These are phyloP conservation scores for Mycena metata DNA, from an alignment of 768 basidiomycete species.

Conservation along the genomic window DNA sequence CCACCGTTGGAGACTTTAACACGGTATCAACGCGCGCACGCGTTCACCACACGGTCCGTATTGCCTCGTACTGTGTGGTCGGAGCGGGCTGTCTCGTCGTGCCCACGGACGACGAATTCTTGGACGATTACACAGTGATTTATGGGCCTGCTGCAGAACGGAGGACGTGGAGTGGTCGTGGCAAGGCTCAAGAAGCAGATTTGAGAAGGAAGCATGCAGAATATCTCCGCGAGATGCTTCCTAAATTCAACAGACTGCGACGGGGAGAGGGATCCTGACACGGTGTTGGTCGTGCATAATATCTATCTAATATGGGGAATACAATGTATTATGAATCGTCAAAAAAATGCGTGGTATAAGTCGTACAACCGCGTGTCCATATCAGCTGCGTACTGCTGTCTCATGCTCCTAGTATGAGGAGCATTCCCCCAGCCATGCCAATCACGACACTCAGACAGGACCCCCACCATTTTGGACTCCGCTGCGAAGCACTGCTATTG, in stretches of 20 bases:
- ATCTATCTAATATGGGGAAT: constrained; percentile 12
- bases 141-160: constrained; percentile 84
- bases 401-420: constrained; percentile 29
- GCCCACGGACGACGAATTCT: constrained; percentile 80
- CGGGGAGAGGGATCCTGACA: constrained; percentile 66
- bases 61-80: constrained; percentile 86
- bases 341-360: constrained; percentile 9
- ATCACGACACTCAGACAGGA: constrained; percentile 5
- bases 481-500: neutral
- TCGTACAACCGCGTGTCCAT: constrained; percentile 21
- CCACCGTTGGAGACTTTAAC: constrained; percentile 87
- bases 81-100: constrained; percentile 86
- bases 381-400: neutral
- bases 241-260: constrained; percentile 86
- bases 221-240: constrained; percentile 92
- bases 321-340: neutral
- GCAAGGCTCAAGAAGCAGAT: constrained; percentile 86
- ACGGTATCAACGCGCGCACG: constrained; percentile 88
- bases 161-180: constrained; percentile 88
- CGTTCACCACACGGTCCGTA: constrained; percentile 84
- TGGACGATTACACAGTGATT: constrained; percentile 87
- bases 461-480: constrained; percentile 22
- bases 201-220: constrained; percentile 90
- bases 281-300: neutral
- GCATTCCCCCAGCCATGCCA: constrained; percentile 7